These are phyloP conservation scores for Phaeosphaeriaceae sp. DNA, from an alignment of 2,329 filamentous ascomycete species.

Conservation along the genomic window DNA sequence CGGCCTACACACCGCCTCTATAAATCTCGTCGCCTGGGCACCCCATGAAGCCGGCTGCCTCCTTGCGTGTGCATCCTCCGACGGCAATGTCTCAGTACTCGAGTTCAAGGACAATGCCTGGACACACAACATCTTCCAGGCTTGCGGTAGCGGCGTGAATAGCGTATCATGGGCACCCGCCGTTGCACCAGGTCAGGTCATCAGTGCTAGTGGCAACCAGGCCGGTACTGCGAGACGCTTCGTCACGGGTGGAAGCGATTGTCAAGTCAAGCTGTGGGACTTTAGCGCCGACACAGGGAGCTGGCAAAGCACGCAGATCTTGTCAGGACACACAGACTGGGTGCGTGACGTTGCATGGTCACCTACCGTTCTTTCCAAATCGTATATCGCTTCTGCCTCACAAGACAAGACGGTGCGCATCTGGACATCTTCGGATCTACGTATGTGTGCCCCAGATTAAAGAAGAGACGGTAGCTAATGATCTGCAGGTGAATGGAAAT, in stretches of 20 bases:
- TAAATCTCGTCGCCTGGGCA: constrained; percentile 98
- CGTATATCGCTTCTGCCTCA: constrained; percentile 92
- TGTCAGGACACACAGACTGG: constrained; percentile 91
- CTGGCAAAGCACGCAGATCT: constrained; percentile 59
- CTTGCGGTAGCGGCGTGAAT: constrained; percentile 94
- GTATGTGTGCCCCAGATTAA: constrained; percentile 26
- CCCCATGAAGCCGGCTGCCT: constrained; percentile 95
- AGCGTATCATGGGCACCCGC: constrained; percentile 94
- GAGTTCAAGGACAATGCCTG: constrained; percentile 97
- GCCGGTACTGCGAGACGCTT: constrained; percentile 72
- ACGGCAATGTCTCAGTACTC: constrained; percentile 90
- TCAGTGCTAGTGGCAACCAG: constrained; percentile 69
- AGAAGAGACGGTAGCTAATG: constrained; percentile 53
- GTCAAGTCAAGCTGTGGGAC: constrained; percentile 90
- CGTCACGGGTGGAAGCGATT: constrained; percentile 94
- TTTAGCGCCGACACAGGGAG: constrained; percentile 64
- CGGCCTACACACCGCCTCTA: constrained; percentile 89
- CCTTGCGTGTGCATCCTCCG: constrained; percentile 90
- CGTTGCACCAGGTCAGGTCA: constrained; percentile 80
- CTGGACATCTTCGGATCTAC: constrained; percentile 71
- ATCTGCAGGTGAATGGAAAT: constrained; percentile 72
- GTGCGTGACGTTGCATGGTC: constrained; percentile 98
- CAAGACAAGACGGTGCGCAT: constrained; percentile 98
- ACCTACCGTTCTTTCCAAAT: constrained; percentile 91
- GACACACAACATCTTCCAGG: constrained; percentile 86